These are phyloP conservation scores for Grifola frondosa DNA, from an alignment of 1,284 basidiomycete genomes.

Conservation along the genomic window DNA sequence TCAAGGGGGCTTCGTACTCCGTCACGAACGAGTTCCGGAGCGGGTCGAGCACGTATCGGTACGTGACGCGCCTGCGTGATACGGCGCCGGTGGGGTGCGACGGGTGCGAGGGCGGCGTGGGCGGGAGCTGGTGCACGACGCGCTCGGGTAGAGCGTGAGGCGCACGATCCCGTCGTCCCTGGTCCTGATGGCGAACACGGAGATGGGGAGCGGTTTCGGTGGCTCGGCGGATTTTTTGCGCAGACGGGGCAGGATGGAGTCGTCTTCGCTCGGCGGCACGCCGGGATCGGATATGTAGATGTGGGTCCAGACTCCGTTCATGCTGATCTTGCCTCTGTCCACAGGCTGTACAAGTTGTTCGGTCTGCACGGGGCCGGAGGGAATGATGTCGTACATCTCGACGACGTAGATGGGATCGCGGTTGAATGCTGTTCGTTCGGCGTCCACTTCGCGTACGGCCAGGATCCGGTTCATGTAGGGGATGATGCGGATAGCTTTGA, in stretches of 20 bases:
- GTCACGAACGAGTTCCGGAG: background rate
- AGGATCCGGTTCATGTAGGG: conserved; percentile 55
- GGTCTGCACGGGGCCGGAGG: background rate
- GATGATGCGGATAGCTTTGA: conserved; percentile 55
- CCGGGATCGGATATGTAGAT: conserved; percentile 55
- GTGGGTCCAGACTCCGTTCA: conserved; percentile 16
- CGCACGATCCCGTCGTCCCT: conserved; percentile 12
- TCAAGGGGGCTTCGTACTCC: background rate
- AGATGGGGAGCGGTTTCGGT: conserved; percentile 10
- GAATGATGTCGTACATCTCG: conserved; percentile 20
- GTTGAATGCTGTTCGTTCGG: conserved; percentile 14
- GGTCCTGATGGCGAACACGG: conserved; percentile 6
- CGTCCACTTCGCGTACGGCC: conserved; percentile 43
- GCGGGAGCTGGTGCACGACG: conserved; percentile 6
- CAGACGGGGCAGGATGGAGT: conserved; percentile 33
- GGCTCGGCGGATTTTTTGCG: conserved; percentile 15
- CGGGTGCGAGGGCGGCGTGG: conserved; percentile 10
- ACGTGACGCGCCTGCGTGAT: background rate
- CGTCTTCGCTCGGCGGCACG: conserved; percentile 32
- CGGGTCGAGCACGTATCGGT: conserved; percentile 3
- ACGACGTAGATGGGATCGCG: conserved; percentile 16
- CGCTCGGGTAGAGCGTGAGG: conserved; percentile 22
- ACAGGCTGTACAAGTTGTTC: conserved; percentile 19
- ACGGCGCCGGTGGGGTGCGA: too few species aligned
- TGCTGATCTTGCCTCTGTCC: background rate